Evolutionary conservation across 2,329 filamentous ascomycete genomes (phyloP).

Genomic region (Diaporthe vexans): DNA sequence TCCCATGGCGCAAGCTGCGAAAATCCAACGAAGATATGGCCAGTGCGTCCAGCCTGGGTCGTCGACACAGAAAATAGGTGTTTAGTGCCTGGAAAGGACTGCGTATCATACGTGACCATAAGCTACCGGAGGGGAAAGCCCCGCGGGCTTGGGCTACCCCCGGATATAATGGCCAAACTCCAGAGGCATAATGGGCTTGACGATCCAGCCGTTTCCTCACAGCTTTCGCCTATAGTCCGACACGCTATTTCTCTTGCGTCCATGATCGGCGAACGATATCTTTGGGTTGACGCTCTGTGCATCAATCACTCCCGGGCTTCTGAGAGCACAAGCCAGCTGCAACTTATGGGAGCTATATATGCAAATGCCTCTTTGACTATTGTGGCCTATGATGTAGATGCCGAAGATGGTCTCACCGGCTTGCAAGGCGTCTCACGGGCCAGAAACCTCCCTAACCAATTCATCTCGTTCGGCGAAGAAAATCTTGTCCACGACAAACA

Average conservation of each 20-base stretch:
- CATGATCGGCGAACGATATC: not conserved
- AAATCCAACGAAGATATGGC: not conserved
- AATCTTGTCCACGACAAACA: not conserved
- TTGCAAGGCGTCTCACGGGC: not conserved
- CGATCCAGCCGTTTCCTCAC: not conserved
- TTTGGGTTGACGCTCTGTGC: slow-evolving; percentile 1
- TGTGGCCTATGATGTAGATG: not conserved
- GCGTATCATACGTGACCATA: not conserved
- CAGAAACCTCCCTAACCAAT: not conserved
- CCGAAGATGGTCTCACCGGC: not conserved
- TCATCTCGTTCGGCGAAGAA: not conserved
- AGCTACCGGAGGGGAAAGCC: not conserved
- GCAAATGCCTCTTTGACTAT: slow-evolving; percentile 6
- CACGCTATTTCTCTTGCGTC: not conserved
- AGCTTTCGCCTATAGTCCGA: not conserved
- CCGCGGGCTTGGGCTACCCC: not conserved
- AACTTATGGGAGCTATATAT: slow-evolving; percentile 8
- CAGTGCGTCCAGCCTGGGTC: not conserved
- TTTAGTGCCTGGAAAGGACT: not conserved
- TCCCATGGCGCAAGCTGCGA: not conserved
- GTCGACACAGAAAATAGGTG: not conserved
- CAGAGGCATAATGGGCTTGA: not conserved
- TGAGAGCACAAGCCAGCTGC: not conserved
- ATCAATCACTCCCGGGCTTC: not conserved
- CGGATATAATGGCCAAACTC: not conserved